Evolutionary conservation across 371 early-diverging fungal species (phyloP), one percentile per base, ranked within the genome.

Genomic region (Apophysomyces variabilis): DNA sequence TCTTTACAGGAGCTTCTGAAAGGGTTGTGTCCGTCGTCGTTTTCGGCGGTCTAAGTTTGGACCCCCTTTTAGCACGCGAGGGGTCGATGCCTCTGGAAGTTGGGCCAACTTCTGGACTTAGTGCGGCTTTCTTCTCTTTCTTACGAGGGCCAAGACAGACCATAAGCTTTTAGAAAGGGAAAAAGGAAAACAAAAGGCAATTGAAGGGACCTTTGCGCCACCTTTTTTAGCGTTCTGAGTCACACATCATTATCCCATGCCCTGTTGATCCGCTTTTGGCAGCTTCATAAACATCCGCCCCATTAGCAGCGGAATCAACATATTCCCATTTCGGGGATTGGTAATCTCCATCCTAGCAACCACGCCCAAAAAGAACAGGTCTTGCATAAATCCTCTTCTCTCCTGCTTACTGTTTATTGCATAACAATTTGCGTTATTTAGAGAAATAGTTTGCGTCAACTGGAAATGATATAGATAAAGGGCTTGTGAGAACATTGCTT

Each of bases 131-230:
- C 32, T 75, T 72, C 16, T 66, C 66, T 63, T 75, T 75, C 38
- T 75, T 75, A 18, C 76, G 64, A 57, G 76, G 76, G 32, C 76
- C 72, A 21, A 75, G 61, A 54, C 76, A 75, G 37, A 69, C 72
- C 76, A 75, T 75, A 36, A 58, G 45, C 13, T 16, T 26, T 26
- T 26, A 26, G 32, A 26, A 26, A 26, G 37, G 38, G 26, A 7
- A 18, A 46, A 62, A 12, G 62, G 16, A 38, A 50, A 50, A 60
- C 36, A 41, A 58, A 45, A 69, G 36, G 56, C 47, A 57, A 50
- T 21, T 4, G 11, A 8, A 9, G 21, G 9, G n/a, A 7, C 8
- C 14, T 43, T n/a, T n/a, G n/a, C 18, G 11, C 47, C 47, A 26
- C 54, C 21, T 50, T 50, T 50, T 26, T 26, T 26, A 26, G 32